A percentile compares a stretch with the other conserved stretches of the same genome.
phyloP scores from a whole-genome alignment of 2,329 filamentous ascomycete genomes.

The Fusarium illudens region DNA sequence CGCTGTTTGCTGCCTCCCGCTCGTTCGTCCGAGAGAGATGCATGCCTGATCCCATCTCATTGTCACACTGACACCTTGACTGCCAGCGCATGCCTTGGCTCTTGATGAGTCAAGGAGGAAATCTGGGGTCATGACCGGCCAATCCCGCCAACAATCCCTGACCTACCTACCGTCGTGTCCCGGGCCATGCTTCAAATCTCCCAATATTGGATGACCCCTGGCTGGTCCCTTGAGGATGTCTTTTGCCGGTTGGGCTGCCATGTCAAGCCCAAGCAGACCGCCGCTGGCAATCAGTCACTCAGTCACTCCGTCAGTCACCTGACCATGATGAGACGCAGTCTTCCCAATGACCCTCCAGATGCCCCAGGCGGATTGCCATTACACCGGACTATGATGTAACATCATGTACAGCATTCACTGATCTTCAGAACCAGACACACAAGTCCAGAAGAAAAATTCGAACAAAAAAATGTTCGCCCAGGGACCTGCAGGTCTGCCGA shows the following conservation, averaged over 20 bases:
- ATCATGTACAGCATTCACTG: constrained; percentile 6
- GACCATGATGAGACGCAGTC: constrained; percentile 14
- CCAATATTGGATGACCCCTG: not conserved
- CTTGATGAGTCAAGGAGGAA: not conserved
- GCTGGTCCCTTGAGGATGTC: not conserved
- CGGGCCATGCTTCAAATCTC: not conserved
- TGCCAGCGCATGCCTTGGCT: not conserved
- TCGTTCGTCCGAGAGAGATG: not conserved
- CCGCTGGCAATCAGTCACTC: too few species aligned
- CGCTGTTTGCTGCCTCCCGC: not conserved
- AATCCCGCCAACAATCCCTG: not conserved
- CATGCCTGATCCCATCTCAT: not conserved
- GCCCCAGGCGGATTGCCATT: not conserved
- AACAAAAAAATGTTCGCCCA: not conserved
- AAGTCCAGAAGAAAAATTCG: not conserved
- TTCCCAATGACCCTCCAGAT: not conserved
- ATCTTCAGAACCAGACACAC: not conserved
- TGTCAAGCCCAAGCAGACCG: not conserved
- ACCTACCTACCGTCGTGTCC: too few species aligned
- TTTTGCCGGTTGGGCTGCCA: not conserved
- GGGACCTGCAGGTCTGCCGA: constrained; percentile 14
- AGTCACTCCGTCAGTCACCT: constrained; percentile 8
- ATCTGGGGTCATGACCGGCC: not conserved
- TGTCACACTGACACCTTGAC: not conserved
- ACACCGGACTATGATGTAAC: constrained; percentile 16